Percentiles rank a stretch among this genome's conserved stretches.
These are phyloP conservation scores for Drechslerella stenobrocha DNA, from an alignment of 2,329 filamentous ascomycete species.

Conservation along the genomic window DNA sequence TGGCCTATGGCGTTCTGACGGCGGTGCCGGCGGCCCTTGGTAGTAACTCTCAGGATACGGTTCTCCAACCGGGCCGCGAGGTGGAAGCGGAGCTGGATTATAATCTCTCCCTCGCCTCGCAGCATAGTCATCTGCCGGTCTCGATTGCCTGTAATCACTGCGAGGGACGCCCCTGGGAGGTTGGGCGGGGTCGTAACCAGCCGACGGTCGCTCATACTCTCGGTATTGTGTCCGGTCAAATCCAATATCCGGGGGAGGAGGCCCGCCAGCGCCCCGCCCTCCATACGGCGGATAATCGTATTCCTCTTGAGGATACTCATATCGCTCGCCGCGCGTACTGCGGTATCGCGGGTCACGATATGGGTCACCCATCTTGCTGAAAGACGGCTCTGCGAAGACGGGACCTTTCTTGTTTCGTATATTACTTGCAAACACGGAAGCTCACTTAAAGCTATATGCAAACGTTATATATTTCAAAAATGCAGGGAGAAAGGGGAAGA, in stretches of 20 bases:
- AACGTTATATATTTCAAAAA: constrained; percentile 11
- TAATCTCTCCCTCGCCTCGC: constrained; percentile 19
- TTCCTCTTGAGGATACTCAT: constrained; percentile 18
- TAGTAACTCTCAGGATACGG: constrained; percentile 35
- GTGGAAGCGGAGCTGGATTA: constrained; percentile 11
- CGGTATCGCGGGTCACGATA: constrained; percentile 22
- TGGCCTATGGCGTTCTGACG: constrained; percentile 12
- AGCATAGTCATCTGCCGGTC: constrained; percentile 24
- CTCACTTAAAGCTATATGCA: too few relatives aligned
- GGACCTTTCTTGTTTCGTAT: background rate
- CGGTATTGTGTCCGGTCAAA: constrained; percentile 17
- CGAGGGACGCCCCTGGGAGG: constrained; percentile 18
- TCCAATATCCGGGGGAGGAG: constrained; percentile 10
- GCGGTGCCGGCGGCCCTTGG: constrained; percentile 14
- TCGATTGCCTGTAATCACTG: constrained; percentile 17
- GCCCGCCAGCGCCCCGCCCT: background rate
- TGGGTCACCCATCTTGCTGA: constrained; percentile 39
- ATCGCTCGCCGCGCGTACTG: background rate
- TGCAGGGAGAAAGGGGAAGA: constrained; percentile 16
- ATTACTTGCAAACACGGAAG: background rate
- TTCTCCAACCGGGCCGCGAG: constrained; percentile 20
- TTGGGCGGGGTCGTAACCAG: constrained; percentile 19
- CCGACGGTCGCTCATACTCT: constrained; percentile 4
- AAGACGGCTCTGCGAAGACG: background rate
- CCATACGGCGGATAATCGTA: constrained; percentile 18